A percentile compares a stretch with the other conserved stretches of the same genome.
Evolutionary conservation across 1,284 basidiomycete genomes (phyloP).

Genomic region (Melampsora allii-populina): DNA sequence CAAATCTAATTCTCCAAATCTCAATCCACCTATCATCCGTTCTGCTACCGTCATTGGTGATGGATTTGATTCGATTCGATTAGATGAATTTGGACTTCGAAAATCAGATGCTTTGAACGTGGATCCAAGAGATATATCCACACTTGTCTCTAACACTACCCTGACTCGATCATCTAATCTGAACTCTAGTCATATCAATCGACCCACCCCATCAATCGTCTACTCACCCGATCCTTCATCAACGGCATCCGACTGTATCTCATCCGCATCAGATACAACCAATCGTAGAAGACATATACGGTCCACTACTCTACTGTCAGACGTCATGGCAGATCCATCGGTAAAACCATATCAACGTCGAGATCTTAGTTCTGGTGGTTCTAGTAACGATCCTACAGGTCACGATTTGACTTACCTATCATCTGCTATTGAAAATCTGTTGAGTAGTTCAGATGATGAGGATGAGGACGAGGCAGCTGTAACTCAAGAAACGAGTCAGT

Average conservation of each 20-base stretch:
- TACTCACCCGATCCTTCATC: background rate
- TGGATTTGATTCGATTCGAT: background rate
- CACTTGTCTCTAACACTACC: background rate
- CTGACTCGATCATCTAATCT: background rate
- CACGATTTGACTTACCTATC: slow-evolving; percentile 3
- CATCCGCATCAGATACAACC: background rate
- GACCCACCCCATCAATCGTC: background rate
- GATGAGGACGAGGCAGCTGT: slow-evolving; percentile 5
- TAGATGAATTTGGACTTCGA: background rate
- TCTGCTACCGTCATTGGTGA: background rate
- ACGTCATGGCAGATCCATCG: background rate
- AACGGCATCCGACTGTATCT: background rate
- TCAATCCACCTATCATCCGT: background rate
- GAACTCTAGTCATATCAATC: background rate
- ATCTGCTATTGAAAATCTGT: background rate
- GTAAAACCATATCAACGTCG: background rate
- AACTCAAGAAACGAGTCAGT: background rate
- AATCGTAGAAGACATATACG: too few species aligned
- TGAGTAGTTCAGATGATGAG: slow-evolving; percentile 41
- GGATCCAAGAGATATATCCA: background rate
- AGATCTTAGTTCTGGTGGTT: background rate
- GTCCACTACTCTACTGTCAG: background rate
- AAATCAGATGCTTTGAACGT: background rate
- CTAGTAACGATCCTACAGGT: slow-evolving; percentile 4
- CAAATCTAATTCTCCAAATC: background rate